Evolutionary conservation across 2,329 filamentous ascomycete genomes (phyloP), one percentile per base, ranked within the genome.

Genomic region (Ophiocordyceps polyrhachis-furcata): DNA sequence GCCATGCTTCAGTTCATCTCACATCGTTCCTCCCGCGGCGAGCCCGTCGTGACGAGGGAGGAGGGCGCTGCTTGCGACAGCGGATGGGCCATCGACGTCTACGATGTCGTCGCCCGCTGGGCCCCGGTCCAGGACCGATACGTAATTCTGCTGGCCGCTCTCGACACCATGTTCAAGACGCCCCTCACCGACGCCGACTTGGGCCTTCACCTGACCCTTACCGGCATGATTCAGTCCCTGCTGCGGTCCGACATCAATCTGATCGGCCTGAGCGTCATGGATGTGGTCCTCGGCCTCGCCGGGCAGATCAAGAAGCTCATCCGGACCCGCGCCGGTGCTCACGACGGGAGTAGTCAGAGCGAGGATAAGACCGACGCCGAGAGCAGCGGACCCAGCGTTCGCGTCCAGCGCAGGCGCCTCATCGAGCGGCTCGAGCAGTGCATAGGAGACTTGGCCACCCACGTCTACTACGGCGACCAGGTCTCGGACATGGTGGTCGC

Each of bases 401-500:
- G 49, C 42, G 50, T 51, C 12, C 72, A 81, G 46, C 72, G 79
- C 43, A 70, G 71, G 49, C 72, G 79, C 51, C 68, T 95, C 15
- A 65, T 94, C 25, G 61, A 68, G 31, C 74, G 79, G 29, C 71
- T 96, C 15, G 81, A 91, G 58, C 71, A 75, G 52, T 93, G 85
- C 62, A 87, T 95, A 49, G 86, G 86, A n/a, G 78, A 88, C 57
- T 68, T 98, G 25, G 87, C 88, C 2, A 94, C 85, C 1, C 91
- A 98, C 56, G 80, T 95, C 29, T 98, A 98, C 66, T 98, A 98
- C 58, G 84, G 84, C 2, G 89, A 96, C 53, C 91, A 98, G 61
- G 85, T 96, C 45, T 79, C 83, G 1, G 91, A 98, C 61, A 95
- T 96, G 86, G 78, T 95, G 44, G 74, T 79, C 19, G 78, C 85